These are phyloP conservation scores for Ceratobasidium sp. DNA, from an alignment of 1,284 basidiomycete species.

Conservation along the genomic window DNA sequence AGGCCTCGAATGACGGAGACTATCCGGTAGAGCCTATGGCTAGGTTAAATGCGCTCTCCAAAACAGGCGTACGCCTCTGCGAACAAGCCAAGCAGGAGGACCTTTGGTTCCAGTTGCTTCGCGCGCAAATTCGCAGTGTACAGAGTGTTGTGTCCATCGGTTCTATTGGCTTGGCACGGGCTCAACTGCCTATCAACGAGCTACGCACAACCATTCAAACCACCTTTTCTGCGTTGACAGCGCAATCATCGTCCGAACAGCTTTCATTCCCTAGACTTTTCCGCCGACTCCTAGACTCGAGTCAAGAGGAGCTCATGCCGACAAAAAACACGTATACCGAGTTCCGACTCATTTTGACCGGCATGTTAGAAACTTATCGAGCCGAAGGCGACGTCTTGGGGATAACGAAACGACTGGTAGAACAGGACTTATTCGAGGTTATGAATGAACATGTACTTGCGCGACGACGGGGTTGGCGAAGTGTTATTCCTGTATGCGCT, in stretches of 20 bases:
- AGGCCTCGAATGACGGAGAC: constrained; percentile 48
- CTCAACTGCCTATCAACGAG: constrained; percentile 20
- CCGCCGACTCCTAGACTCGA: constrained; percentile 81
- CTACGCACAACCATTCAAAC: constrained; percentile 80
- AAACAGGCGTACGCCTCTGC: constrained; percentile 69
- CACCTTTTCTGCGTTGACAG: constrained; percentile 83
- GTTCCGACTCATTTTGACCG: constrained; percentile 85
- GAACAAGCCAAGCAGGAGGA: constrained; percentile 62
- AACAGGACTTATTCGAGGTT: constrained; percentile 79
- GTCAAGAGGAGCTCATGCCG: constrained; percentile 55
- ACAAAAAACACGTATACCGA: constrained; percentile 82
- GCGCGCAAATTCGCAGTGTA: constrained; percentile 78
- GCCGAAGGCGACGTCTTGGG: constrained; percentile 89
- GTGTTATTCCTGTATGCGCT: constrained; percentile 17
- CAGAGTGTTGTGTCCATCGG: constrained; percentile 55
- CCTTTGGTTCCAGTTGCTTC: constrained; percentile 87
- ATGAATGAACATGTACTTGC: constrained; percentile 57
- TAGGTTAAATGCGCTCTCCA: constrained; percentile 57
- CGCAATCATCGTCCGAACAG: constrained; percentile 77
- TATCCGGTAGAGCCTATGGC: constrained; percentile 54
- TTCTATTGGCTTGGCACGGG: constrained; percentile 43
- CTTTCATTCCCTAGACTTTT: constrained; percentile 91
- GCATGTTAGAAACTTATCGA: constrained; percentile 93
- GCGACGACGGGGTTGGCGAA: constrained; percentile 51
- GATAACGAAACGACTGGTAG: constrained; percentile 83